These are phyloP conservation scores for Quambalaria eucalypti DNA, from an alignment of 1,284 basidiomycete species.

Conservation along the genomic window DNA sequence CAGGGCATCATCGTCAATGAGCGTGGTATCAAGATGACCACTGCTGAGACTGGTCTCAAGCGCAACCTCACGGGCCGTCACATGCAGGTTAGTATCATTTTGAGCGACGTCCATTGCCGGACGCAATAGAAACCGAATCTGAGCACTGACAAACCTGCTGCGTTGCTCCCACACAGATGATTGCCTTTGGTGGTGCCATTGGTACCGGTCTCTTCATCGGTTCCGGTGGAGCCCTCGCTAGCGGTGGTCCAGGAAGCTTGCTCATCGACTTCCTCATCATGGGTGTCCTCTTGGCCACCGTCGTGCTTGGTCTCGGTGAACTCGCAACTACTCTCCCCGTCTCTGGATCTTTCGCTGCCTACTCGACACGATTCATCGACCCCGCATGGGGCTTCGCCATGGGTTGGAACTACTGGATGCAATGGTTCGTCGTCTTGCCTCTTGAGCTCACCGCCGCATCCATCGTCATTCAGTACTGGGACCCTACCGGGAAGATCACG, in stretches of 20 bases:
- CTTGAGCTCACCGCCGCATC: slow-evolving; percentile 40
- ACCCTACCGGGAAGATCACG: slow-evolving; percentile 21
- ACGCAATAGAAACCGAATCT: too few species aligned
- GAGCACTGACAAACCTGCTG: slow-evolving; percentile 12
- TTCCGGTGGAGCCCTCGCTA: slow-evolving; percentile 49
- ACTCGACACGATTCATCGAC: slow-evolving; percentile 35
- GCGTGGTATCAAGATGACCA: not conserved
- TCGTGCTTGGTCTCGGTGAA: slow-evolving; percentile 45
- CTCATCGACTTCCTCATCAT: slow-evolving; percentile 42
- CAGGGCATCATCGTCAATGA: not conserved
- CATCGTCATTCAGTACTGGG: slow-evolving; percentile 39
- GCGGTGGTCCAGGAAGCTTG: slow-evolving; percentile 51
- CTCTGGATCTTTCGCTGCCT: slow-evolving; percentile 35
- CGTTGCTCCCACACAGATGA: too few species aligned
- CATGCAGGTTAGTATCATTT: too few species aligned
- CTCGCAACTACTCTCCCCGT: slow-evolving; percentile 30
- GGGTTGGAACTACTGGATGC: slow-evolving; percentile 43
- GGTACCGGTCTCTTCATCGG: slow-evolving; percentile 52
- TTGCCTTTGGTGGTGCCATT: slow-evolving; percentile 54
- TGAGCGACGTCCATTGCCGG: too few species aligned
- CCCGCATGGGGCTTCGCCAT: slow-evolving; percentile 40
- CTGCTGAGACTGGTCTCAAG: slow-evolving; percentile 19
- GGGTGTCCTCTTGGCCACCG: slow-evolving; percentile 44
- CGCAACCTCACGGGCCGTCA: slow-evolving; percentile 27
- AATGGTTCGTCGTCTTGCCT: slow-evolving; percentile 40